Evolutionary conservation across 345 rosid genomes (phyloP), one percentile per base, ranked within the genome.

Genomic region (Anastatica hierochuntica): DNA sequence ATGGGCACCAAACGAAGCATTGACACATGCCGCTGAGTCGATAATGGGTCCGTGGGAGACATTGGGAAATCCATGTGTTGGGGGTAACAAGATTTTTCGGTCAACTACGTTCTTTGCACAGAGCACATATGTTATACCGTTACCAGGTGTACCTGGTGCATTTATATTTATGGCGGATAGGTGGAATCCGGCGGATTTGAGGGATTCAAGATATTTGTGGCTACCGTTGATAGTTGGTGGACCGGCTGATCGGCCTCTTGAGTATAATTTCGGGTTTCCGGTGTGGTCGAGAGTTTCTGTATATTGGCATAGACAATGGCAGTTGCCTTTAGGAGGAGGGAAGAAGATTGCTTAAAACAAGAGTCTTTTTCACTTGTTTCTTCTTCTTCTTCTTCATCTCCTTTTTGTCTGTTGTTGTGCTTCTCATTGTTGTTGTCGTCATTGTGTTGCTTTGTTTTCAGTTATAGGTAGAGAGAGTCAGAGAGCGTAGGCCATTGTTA

Each of bases 31-130:
- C 0, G 88, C 96, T 1, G 96, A 92, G 60, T 81, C 86, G 1
- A 69, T 92, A 30, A 81, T 83, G 96, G 96, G 98, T 4, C 84
- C 85, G 5, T 92, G 98, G 98, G 96, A 92, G 77, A 85, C 82
- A 14, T 23, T 92, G 48, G 95, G 95, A 53, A 88, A 88, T 61
- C 98, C 96, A 0, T 85, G 95, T 62, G 44, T 78, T 0, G 96
- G 96, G 4, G 95, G 98, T 49, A 88, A 83, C 74, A 80, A 83
- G 54, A 43, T 88, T 54, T 83, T 63, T 61, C 66, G 70, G 8
- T 67, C 64, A 4, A 68, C 95, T 2, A 88, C 98, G 11, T 92
- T 81, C 72, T 85, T 92, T 30, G 64, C 96, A 0, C 96, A 92
- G 72, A 68, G 96, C 62, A 83, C 96, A 1, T 83, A 64, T 11